These are phyloP conservation scores for Heliamphora ciliata DNA, from an alignment of 179 eudicot species.

Conservation along the genomic window DNA sequence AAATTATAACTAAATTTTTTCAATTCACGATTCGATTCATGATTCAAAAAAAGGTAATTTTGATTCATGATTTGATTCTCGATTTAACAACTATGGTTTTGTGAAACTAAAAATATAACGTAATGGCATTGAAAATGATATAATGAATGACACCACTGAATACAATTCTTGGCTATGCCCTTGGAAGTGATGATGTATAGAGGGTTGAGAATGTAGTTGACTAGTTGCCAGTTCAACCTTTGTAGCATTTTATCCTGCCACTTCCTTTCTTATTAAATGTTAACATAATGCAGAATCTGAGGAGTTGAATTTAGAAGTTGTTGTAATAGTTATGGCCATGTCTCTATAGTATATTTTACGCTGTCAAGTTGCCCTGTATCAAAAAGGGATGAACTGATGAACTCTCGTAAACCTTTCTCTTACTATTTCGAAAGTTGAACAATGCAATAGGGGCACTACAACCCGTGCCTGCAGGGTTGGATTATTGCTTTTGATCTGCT, in stretches of 20 bases:
- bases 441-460: background rate
- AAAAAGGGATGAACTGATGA: background rate
- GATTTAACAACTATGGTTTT: too few relatives aligned
- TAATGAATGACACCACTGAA: too few relatives aligned
- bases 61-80: too few relatives aligned
- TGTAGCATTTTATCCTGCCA: background rate
- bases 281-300: background rate
- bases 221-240: background rate
- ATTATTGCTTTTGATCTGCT: background rate
- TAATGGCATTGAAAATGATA: too few relatives aligned
- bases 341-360: background rate
- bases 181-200: background rate
- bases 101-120: too few relatives aligned
- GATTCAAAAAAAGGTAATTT: too few relatives aligned
- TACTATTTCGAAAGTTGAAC: background rate
- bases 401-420: background rate
- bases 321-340: background rate
- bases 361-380: too few relatives aligned
- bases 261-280: background rate
- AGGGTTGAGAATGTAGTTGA: conserved; percentile 1
- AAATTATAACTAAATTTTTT: too few relatives aligned
- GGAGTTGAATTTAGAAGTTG: background rate
- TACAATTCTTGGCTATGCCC: too few relatives aligned
- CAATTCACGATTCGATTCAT: too few relatives aligned
- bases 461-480: background rate